These are phyloP conservation scores for Camelina hispida DNA, from an alignment of 345 rosid genomes.

Conservation along the genomic window DNA sequence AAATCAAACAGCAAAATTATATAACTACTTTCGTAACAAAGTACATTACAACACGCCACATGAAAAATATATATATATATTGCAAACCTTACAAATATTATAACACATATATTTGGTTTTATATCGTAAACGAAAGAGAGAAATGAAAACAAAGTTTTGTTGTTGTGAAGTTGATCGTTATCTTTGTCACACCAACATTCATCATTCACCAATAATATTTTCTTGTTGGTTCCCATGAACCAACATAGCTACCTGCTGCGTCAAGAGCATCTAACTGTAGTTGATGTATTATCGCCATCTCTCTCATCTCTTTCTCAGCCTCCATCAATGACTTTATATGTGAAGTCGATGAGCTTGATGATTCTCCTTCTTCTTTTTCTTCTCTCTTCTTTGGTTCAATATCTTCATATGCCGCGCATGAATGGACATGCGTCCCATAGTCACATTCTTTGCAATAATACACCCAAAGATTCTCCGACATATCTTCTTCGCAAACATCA, in stretches of 20 bases:
- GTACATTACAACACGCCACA: too few relatives aligned
- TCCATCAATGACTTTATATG: not conserved
- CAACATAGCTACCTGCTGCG: conserved; percentile 11
- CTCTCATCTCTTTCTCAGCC: conserved; percentile 22
- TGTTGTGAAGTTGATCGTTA: too few relatives aligned
- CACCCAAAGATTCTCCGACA: conserved; percentile 23
- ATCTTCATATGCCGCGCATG: not conserved
- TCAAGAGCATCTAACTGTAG: conserved; percentile 16
- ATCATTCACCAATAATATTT: conserved; percentile 1
- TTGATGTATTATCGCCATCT: conserved; percentile 14
- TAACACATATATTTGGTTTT: too few relatives aligned
- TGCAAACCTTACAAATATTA: too few relatives aligned
- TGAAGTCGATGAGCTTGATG: not conserved
- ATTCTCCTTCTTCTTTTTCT: not conserved
- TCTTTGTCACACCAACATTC: not conserved
- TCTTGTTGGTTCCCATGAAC: conserved; percentile 1
- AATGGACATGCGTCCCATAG: conserved; percentile 5
- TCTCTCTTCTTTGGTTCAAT: not conserved
- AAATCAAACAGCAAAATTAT: too few relatives aligned
- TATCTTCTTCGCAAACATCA: conserved; percentile 8
- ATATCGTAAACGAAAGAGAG: not conserved
- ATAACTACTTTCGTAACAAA: too few relatives aligned
- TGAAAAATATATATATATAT: too few relatives aligned
- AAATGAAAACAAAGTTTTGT: not conserved
- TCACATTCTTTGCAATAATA: conserved; percentile 26